These are phyloP conservation scores for Sporothrix euskadiensis DNA, from an alignment of 2,329 filamentous ascomycete genomes.

Conservation along the genomic window DNA sequence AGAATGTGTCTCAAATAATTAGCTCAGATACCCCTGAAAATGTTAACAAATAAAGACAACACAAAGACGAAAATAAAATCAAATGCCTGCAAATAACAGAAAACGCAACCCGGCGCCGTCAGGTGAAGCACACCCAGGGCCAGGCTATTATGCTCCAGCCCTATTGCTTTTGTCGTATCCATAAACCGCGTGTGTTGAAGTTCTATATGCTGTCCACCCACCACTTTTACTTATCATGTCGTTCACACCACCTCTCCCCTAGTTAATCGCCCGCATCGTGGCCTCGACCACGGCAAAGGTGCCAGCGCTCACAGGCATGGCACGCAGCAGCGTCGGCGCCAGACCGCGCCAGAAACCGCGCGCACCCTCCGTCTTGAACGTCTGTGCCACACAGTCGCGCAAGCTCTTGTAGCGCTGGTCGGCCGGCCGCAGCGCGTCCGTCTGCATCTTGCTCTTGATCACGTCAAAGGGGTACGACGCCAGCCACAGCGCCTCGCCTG, in stretches of 20 bases:
- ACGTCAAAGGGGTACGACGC: slow-evolving; percentile 95
- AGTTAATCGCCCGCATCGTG: slow-evolving; percentile 63
- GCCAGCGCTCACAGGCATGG: slow-evolving; percentile 96
- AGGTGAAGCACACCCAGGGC: background rate
- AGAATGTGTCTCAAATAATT: background rate
- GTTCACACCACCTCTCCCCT: background rate
- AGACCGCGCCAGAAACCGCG: slow-evolving; percentile 94
- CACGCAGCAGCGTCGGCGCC: slow-evolving; percentile 83
- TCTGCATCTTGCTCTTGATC: slow-evolving; percentile 99
- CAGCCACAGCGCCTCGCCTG: slow-evolving; percentile 92
- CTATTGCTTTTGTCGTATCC: slow-evolving; percentile 5
- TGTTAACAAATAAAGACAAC: slow-evolving; percentile 1
- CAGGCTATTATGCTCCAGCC: background rate
- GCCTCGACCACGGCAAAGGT: slow-evolving; percentile 85
- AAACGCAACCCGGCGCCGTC: slow-evolving; percentile 13
- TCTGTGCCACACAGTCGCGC: slow-evolving; percentile 86
- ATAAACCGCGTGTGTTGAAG: slow-evolving; percentile 6
- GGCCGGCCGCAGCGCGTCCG: slow-evolving; percentile 76
- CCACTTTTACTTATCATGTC: background rate
- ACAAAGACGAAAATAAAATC: slow-evolving; percentile 3
- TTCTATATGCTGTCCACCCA: background rate
- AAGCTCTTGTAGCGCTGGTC: slow-evolving; percentile 72
- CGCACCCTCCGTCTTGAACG: slow-evolving; percentile 72
- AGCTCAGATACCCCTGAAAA: slow-evolving; percentile 12
- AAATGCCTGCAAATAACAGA: slow-evolving; percentile 2